These are phyloP conservation scores for Schizochytrium sp. DNA, from an alignment of 108 stramenopile species.

Conservation along the genomic window DNA sequence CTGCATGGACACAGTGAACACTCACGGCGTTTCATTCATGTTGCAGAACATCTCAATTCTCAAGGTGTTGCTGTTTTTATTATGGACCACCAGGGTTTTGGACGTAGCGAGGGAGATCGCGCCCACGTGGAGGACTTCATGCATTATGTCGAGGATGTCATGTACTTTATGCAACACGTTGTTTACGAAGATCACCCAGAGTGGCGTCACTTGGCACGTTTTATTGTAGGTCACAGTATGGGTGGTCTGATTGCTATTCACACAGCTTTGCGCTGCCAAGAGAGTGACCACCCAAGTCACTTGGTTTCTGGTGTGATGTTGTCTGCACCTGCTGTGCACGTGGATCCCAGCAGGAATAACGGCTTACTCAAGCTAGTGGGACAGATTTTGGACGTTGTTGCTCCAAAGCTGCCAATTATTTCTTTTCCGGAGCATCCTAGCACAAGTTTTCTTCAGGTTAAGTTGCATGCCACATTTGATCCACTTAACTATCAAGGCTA, in stretches of 20 bases:
- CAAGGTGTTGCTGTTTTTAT: conserved; percentile 34
- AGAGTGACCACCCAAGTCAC: conserved; percentile 32
- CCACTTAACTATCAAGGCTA: conserved; percentile 48
- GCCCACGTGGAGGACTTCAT: conserved; percentile 38
- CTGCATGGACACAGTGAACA: conserved; percentile 60
- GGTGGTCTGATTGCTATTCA: conserved; percentile 50
- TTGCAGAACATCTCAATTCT: not conserved
- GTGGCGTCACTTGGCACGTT: conserved; percentile 21
- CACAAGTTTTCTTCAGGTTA: conserved; percentile 1
- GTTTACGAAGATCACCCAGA: conserved; percentile 29
- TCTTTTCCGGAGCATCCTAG: not conserved
- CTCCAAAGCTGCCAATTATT: conserved; percentile 32
- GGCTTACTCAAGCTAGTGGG: not conserved
- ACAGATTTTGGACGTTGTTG: conserved; percentile 8
- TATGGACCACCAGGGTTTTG: conserved; percentile 59
- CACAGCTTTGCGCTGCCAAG: conserved; percentile 43
- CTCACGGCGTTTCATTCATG: conserved; percentile 16
- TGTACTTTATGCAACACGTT: conserved; percentile 38
- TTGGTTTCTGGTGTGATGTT: conserved; percentile 28
- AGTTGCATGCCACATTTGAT: not conserved
- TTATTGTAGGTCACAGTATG: conserved; percentile 42
- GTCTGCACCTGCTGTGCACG: conserved; percentile 46
- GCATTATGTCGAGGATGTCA: conserved; percentile 56
- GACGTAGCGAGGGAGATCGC: conserved; percentile 54
- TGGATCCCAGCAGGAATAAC: conserved; percentile 33